Evolutionary conservation across 352 stramenopile genomes (phyloP).

Genomic region (Globisporangium nagaii): DNA sequence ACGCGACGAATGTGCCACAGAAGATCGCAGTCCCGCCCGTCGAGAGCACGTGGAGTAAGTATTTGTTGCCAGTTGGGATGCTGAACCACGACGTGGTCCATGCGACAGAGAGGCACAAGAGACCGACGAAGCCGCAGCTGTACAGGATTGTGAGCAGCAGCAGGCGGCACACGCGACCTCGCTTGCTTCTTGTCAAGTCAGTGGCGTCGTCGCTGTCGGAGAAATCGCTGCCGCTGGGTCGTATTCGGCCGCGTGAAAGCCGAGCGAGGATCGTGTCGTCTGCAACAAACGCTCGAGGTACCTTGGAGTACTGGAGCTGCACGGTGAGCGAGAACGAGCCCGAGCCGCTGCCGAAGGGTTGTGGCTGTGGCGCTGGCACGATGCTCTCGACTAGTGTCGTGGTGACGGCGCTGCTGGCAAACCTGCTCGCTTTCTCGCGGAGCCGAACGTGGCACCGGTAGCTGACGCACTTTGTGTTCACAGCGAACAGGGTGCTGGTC

Average conservation of each 20-base stretch:
- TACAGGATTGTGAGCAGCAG: not conserved
- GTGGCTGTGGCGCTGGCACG: not conserved
- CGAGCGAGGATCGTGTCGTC: not conserved
- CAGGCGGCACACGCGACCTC: not conserved
- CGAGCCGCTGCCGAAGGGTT: not conserved
- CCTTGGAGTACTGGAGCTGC: not conserved
- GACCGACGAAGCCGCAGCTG: not conserved
- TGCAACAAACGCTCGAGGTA: not conserved
- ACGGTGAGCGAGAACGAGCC: not conserved
- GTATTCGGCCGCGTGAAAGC: not conserved
- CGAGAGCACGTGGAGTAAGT: not conserved
- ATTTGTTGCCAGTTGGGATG: not conserved
- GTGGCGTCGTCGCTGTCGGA: not conserved
- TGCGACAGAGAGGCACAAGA: not conserved
- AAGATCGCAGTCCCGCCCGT: not conserved
- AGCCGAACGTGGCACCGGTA: slow-evolving; percentile 21
- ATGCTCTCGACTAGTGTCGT: not conserved
- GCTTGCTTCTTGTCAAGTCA: no score
- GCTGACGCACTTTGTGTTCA: slow-evolving; percentile 15
- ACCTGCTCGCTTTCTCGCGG: not conserved
- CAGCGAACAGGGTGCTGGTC: slow-evolving; percentile 13
- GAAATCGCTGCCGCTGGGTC: not conserved
- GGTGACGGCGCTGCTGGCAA: not conserved
- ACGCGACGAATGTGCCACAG: not conserved
- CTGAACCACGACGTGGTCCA: not conserved